Evolutionary conservation across 257 asterid species (phyloP).

Genomic region (Scutellaria galericulata): DNA sequence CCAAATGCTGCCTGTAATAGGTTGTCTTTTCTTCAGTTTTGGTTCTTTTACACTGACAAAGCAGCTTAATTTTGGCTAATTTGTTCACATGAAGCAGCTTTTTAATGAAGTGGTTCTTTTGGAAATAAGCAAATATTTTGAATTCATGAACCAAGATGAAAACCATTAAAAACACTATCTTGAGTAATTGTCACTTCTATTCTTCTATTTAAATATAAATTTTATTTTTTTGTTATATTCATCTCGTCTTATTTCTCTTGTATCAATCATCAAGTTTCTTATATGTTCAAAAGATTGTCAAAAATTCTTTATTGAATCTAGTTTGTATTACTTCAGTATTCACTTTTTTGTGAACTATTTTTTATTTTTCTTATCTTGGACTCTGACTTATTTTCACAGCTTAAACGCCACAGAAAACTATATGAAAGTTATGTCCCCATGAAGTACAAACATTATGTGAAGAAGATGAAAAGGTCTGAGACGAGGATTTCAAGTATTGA

Average conservation of each 20-base stretch:
- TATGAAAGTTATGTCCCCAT: slow-evolving; percentile 95
- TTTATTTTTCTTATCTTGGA: slow-evolving; percentile 17
- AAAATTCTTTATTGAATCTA: too few relatives aligned
- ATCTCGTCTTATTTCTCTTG: too few relatives aligned
- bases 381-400: slow-evolving; percentile 65
- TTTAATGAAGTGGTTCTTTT: too few relatives aligned
- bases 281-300: too few relatives aligned
- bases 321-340: background rate
- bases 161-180: too few relatives aligned
- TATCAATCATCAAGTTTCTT: too few relatives aligned
- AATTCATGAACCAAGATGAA: too few relatives aligned
- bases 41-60: background rate
- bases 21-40: background rate
- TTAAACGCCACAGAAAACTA: slow-evolving; percentile 65
- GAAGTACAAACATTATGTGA: slow-evolving; percentile 78
- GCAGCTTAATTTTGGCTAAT: background rate
- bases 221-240: too few relatives aligned
- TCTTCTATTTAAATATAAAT: too few relatives aligned
- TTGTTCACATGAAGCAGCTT: background rate
- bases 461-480: slow-evolving; percentile 83
- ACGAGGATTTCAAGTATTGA: background rate
- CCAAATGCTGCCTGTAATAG: too few relatives aligned
- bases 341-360: background rate
- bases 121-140: too few relatives aligned
- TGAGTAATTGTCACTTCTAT: too few relatives aligned